phyloP scores from a whole-genome alignment of 257 asterid genomes.

The Salvia splendens region DNA sequence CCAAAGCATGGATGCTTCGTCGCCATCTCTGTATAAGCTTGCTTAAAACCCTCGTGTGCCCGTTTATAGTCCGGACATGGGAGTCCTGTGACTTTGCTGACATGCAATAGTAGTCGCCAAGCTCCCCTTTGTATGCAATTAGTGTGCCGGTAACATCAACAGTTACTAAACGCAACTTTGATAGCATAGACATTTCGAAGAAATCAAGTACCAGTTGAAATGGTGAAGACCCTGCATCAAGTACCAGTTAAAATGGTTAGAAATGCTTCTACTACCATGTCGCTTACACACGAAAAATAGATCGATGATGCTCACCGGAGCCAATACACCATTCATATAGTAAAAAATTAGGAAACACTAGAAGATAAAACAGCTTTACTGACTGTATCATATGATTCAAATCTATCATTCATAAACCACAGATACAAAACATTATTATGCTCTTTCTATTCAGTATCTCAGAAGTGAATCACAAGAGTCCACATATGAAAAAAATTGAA shows the following conservation, averaged over 20 bases:
- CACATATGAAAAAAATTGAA: conserved; percentile 12
- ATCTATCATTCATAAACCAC: neutral
- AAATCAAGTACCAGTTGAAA: conserved; percentile 22
- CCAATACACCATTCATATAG: neutral
- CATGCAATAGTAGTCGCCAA: conserved; percentile 98
- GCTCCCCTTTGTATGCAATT: conserved; percentile 96
- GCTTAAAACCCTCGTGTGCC: conserved; percentile 88
- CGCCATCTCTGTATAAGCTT: conserved; percentile 87
- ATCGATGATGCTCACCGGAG: neutral
- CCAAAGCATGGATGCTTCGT: conserved; percentile 94
- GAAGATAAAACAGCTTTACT: conserved; percentile 14
- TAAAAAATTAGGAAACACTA: neutral
- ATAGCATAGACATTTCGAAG: conserved; percentile 62
- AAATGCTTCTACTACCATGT: neutral
- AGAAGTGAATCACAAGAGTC: neutral
- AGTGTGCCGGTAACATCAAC: conserved; percentile 97
- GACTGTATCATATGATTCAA: neutral
- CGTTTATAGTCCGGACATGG: conserved; percentile 94
- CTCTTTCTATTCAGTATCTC: neutral
- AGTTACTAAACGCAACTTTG: conserved; percentile 71
- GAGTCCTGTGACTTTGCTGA: conserved; percentile 93
- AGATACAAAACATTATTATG: neutral
- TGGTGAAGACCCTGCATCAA: conserved; percentile 32
- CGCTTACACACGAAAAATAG: conserved; percentile 22
- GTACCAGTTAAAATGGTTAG: conserved; percentile 17